Conservation (phyloP, 73 alveolate genomes). For the Tetrahymena malaccensis region DNA sequence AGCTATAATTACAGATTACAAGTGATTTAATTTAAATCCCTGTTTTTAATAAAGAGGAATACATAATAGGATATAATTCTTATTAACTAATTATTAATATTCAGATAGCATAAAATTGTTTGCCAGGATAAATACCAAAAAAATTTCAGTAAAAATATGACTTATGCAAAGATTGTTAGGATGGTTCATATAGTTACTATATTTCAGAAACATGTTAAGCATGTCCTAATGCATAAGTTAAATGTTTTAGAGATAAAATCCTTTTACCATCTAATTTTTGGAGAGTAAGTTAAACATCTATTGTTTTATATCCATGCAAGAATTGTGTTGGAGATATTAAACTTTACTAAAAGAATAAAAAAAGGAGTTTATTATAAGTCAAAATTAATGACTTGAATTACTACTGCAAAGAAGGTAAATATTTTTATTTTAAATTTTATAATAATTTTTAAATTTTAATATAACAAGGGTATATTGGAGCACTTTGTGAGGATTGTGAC, state of each 20-base stretch:
- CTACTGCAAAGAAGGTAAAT: neutral
- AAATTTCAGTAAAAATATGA: neutral
- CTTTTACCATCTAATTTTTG: neutral
- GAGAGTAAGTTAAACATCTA: neutral
- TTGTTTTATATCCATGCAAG: neutral
- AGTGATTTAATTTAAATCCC: neutral
- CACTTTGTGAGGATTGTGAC: neutral
- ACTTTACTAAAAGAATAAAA: neutral
- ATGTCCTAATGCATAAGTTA: neutral
- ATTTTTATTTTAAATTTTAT: neutral
- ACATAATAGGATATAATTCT: neutral
- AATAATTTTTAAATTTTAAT: neutral
- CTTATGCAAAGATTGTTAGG: neutral
- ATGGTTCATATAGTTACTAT: neutral
- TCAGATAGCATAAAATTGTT: neutral
- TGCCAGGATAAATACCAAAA: neutral
- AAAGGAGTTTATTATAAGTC: neutral
- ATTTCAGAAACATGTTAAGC: neutral
- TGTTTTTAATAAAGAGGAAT: neutral
- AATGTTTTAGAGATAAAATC: neutral
- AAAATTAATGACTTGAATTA: neutral
- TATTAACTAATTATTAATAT: neutral
- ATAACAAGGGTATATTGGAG: neutral
- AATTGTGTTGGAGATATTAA: neutral
- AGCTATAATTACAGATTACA: neutral